phyloP scores from a whole-genome alignment of 176 grass and related monocot species.

The Oryza brachyantha region DNA sequence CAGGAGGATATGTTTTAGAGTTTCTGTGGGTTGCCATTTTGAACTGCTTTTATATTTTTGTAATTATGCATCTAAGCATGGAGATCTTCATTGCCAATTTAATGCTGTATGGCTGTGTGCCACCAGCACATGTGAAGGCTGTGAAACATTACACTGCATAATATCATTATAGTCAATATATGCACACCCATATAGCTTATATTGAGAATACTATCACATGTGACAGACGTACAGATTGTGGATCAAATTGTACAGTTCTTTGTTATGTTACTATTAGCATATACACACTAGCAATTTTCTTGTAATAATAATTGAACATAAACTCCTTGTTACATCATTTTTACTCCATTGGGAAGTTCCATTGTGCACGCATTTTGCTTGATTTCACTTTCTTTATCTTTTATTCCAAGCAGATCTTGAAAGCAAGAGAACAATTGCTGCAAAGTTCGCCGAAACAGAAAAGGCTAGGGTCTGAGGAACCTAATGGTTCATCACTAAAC shows the following conservation, averaged over 20 bases:
- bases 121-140: background rate
- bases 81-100: background rate
- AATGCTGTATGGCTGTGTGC: background rate
- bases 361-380: background rate
- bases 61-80: background rate
- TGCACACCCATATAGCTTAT: background rate
- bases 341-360: background rate
- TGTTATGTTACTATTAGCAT: background rate
- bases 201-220: background rate
- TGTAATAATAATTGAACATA: constrained; percentile 3
- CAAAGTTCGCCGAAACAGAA: constrained; percentile 35
- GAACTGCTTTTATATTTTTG: background rate
- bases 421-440: constrained; percentile 59
- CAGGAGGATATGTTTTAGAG: background rate
- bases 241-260: background rate
- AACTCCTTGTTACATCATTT: background rate
- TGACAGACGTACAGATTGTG: background rate
- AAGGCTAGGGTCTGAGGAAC: constrained; percentile 20
- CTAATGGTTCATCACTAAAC: constrained; percentile 18
- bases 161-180: background rate
- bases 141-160: background rate
- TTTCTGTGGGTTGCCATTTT: constrained; percentile 4
- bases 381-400: background rate
- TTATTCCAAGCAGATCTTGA: constrained; percentile 37
- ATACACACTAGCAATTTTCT: background rate